These are phyloP conservation scores for Leucocoprinus sp. DNA, from an alignment of 768 basidiomycete genomes.

Conservation along the genomic window DNA sequence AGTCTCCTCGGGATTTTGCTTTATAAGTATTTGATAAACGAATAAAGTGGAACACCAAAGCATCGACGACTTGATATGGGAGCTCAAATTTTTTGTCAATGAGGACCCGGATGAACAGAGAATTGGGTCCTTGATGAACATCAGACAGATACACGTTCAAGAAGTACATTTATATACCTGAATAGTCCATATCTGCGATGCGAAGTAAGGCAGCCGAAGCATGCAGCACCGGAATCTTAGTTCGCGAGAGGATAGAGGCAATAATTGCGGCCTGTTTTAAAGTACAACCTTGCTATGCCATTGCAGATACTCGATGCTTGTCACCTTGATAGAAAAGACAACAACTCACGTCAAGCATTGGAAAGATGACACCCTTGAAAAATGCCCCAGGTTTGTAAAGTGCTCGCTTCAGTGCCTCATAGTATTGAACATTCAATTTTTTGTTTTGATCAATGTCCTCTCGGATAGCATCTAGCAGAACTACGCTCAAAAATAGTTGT, in stretches of 20 bases:
- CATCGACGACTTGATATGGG: constrained; percentile 96
- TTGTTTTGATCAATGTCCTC: constrained; percentile 83
- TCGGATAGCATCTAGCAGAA: constrained; percentile 81
- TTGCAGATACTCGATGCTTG: neutral
- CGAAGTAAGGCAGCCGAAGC: constrained; percentile 91
- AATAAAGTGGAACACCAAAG: constrained; percentile 97
- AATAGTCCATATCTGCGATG: constrained; percentile 94
- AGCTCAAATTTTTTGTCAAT: constrained; percentile 97
- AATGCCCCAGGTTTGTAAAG: constrained; percentile 97
- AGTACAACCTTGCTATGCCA: constrained; percentile 58
- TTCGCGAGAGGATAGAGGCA: constrained; percentile 83
- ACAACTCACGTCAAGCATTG: constrained; percentile 74
- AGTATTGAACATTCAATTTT: constrained; percentile 89
- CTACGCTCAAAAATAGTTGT: constrained; percentile 85
- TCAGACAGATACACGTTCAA: constrained; percentile 1
- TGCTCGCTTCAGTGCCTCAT: constrained; percentile 85
- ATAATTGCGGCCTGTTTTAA: constrained; percentile 93
- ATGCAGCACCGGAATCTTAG: constrained; percentile 93
- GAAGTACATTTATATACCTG: constrained; percentile 39
- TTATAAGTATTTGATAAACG: constrained; percentile 89
- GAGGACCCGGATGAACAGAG: constrained; percentile 92
- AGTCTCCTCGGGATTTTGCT: constrained; percentile 57
- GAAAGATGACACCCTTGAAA: constrained; percentile 97
- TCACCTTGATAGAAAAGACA: neutral
- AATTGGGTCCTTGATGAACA: constrained; percentile 63